Conservation (phyloP, 805 yeast species). For the Saccharomycopsis oosterbeekiorum region DNA sequence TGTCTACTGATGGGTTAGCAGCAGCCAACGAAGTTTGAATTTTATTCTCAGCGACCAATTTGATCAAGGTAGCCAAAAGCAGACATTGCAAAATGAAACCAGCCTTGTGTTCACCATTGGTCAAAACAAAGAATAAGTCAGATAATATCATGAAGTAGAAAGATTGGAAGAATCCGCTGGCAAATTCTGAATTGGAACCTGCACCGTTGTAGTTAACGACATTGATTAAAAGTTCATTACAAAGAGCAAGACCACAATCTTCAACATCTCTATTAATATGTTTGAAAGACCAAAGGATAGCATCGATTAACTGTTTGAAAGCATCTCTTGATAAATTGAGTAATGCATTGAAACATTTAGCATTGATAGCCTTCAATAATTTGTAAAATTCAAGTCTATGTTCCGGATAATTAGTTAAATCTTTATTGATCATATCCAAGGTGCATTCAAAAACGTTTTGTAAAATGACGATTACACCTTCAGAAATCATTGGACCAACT, state of each 20-base stretch:
- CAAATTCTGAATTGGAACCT: slow-evolving; percentile 31
- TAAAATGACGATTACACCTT: slow-evolving; percentile 76
- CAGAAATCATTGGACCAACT: slow-evolving; percentile 82
- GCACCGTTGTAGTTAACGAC: slow-evolving; percentile 43
- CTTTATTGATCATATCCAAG: slow-evolving; percentile 88
- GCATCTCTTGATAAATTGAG: slow-evolving; percentile 85
- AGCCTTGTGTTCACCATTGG: slow-evolving; percentile 96
- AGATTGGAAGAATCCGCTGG: slow-evolving; percentile 78
- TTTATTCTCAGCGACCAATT: slow-evolving; percentile 66
- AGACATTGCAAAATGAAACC: slow-evolving; percentile 87
- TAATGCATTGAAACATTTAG: slow-evolving; percentile 77
- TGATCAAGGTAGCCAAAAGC: slow-evolving; percentile 72
- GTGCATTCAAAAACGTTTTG: slow-evolving; percentile 93
- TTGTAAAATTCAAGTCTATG: slow-evolving; percentile 95
- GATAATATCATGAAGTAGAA: slow-evolving; percentile 83
- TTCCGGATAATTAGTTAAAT: slow-evolving; percentile 94
- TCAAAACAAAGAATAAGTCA: slow-evolving; percentile 86
- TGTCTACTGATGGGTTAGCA: slow-evolving; percentile 44
- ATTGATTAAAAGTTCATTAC: slow-evolving; percentile 74
- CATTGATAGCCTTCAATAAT: slow-evolving; percentile 76
- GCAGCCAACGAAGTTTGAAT: slow-evolving; percentile 72
- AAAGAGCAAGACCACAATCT: slow-evolving; percentile 76
- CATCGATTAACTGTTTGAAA: slow-evolving; percentile 82
- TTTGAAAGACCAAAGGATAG: slow-evolving; percentile 96
- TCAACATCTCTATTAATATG: slow-evolving; percentile 97